Evolutionary conservation across 495 filamentous ascomycete species (phyloP).

Genomic region (Apodospora peruviana): DNA sequence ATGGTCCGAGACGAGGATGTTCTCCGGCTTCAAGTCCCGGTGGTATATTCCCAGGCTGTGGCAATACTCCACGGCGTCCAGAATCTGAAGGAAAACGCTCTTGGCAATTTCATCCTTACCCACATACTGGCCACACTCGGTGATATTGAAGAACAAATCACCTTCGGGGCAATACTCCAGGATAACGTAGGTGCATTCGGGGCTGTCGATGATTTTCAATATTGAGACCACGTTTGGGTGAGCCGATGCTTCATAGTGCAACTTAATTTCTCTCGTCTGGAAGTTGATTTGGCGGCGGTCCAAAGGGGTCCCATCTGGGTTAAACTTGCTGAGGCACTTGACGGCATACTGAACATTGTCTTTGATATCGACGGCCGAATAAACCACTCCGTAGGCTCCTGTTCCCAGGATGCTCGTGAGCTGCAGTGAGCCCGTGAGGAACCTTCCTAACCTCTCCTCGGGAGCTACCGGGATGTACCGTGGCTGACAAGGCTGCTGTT

Average conservation of each 20-base stretch:
- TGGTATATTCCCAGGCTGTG: slow-evolving; percentile 94
- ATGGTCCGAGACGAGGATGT: slow-evolving; percentile 84
- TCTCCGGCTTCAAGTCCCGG: slow-evolving; percentile 96
- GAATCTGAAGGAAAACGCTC: slow-evolving; percentile 85
- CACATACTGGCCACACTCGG: slow-evolving; percentile 86
- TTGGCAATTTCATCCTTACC: slow-evolving; percentile 88
- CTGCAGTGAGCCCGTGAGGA: slow-evolving; percentile 77
- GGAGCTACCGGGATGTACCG: slow-evolving; percentile 47
- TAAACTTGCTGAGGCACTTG: slow-evolving; percentile 89
- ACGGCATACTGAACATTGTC: slow-evolving; percentile 84
- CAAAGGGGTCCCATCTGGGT: slow-evolving; percentile 61
- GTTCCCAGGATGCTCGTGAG: slow-evolving; percentile 82
- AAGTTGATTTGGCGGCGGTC: slow-evolving; percentile 83
- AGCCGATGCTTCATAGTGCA: slow-evolving; percentile 81
- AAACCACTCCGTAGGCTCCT: slow-evolving; percentile 95
- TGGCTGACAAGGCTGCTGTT: slow-evolving; percentile 32
- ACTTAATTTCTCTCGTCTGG: slow-evolving; percentile 86
- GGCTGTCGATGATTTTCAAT: slow-evolving; percentile 86
- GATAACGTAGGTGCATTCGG: slow-evolving; percentile 93
- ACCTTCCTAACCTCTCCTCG: slow-evolving; percentile 80
- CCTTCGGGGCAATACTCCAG: slow-evolving; percentile 97
- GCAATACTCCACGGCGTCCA: slow-evolving; percentile 96
- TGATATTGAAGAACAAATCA: slow-evolving; percentile 95
- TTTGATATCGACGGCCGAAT: slow-evolving; percentile 83
- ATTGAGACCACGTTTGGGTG: slow-evolving; percentile 94